Evolutionary conservation across 345 rosid species (phyloP).

Genomic region (Turritis glabra): DNA sequence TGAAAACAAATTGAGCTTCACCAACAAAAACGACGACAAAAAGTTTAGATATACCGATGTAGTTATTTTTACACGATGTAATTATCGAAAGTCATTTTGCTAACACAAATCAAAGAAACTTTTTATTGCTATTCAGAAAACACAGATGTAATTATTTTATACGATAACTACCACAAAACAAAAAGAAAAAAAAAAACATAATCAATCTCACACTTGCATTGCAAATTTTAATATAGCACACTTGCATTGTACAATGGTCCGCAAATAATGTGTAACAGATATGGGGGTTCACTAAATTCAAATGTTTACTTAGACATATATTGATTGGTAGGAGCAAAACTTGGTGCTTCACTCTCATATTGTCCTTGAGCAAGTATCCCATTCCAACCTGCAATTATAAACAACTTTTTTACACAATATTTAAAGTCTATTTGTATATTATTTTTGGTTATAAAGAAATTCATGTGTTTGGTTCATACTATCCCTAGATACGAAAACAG

Average conservation of each 20-base stretch:
- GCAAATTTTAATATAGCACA: not conserved
- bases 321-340: constrained; percentile 42
- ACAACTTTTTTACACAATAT: not conserved
- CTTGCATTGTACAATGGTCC: constrained; percentile 10
- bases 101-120: not conserved
- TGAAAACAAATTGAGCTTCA: not conserved
- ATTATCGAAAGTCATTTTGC: not conserved
- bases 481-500: not conserved
- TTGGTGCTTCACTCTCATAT: constrained; percentile 21
- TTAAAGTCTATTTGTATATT: not conserved
- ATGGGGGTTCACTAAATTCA: not conserved
- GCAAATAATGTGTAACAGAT: constrained; percentile 9
- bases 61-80: too few relatives aligned
- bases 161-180: not conserved
- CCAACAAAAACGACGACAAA: not conserved
- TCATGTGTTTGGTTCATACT: not conserved
- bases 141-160: not conserved
- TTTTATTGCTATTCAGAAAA: not conserved
- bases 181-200: not conserved
- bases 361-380: constrained; percentile 44
- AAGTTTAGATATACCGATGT: not conserved
- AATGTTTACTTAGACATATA: constrained; percentile 38
- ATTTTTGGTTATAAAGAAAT: not conserved
- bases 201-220: not conserved
- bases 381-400: constrained; percentile 45